Percentiles rank a stretch among this genome's conserved stretches.
Evolutionary conservation across 352 stramenopile species (phyloP).

Genomic region (Pythium aristosporum): DNA sequence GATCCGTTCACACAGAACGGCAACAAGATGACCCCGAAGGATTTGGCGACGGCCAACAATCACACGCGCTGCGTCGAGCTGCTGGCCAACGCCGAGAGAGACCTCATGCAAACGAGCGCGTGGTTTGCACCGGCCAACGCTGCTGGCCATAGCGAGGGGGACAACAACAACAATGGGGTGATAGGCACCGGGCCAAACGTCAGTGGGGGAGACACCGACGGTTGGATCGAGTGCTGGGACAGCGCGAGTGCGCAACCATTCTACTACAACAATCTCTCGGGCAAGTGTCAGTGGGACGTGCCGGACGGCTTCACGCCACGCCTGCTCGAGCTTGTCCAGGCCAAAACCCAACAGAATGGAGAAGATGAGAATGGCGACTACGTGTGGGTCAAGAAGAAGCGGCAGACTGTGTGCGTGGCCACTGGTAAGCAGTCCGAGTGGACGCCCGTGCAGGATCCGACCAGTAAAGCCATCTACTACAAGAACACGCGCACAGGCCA

Average conservation of each 20-base stretch:
- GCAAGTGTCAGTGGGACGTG: conserved; percentile 65
- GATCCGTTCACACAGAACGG: conserved; percentile 47
- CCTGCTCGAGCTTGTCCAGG: conserved; percentile 20
- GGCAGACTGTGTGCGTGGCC: conserved; percentile 64
- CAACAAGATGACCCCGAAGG: conserved; percentile 49
- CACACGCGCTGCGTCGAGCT: conserved; percentile 47
- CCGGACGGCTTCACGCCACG: conserved; percentile 38
- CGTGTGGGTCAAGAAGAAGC: conserved; percentile 78
- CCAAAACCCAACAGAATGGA: conserved; percentile 29
- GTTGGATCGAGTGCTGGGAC: conserved; percentile 70
- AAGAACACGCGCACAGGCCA: conserved; percentile 67
- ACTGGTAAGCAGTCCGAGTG: conserved; percentile 57
- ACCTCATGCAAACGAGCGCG: conserved; percentile 37
- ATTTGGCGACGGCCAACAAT: conserved; percentile 46
- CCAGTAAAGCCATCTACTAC: conserved; percentile 66
- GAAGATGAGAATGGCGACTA: conserved; percentile 54
- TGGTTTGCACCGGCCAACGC: conserved; percentile 62
- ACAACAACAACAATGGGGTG: conserved; percentile 14
- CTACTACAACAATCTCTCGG: conserved; percentile 75
- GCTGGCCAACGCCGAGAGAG: conserved; percentile 41
- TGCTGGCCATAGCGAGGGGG: conserved; percentile 6
- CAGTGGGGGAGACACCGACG: conserved; percentile 1
- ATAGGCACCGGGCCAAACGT: neutral
- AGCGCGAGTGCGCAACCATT: conserved; percentile 52
- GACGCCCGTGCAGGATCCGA: conserved; percentile 58